Conservation (phyloP, 371 early-diverging fungal genomes). For the Zychaea mexicana region DNA sequence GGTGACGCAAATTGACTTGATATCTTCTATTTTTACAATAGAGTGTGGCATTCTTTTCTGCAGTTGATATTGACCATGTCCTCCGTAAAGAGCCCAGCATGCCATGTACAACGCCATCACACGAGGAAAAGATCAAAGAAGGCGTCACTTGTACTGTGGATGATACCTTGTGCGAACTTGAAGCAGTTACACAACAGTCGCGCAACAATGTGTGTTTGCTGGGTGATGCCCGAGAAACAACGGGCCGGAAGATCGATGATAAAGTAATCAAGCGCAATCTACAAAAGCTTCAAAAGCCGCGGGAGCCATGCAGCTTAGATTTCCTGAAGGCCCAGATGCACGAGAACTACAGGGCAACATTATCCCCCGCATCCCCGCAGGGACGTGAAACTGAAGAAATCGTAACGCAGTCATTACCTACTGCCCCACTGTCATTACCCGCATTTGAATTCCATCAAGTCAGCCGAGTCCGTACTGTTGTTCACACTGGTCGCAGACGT, state of each 20-base stretch:
- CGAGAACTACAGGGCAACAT: conserved; percentile 17
- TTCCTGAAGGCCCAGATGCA: conserved; percentile 47
- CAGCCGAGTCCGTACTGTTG: no score
- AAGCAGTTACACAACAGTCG: conserved; percentile 2
- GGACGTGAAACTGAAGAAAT: neutral
- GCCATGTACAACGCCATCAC: conserved; percentile 80
- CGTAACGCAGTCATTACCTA: neutral
- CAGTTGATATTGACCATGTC: conserved; percentile 92
- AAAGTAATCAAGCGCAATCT: neutral
- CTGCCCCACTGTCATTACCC: neutral
- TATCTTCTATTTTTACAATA: conserved; percentile 20
- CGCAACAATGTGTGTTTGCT: neutral
- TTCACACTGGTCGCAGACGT: no score
- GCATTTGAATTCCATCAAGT: neutral
- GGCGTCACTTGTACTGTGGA: conserved; percentile 62
- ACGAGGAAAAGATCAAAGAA: conserved; percentile 59
- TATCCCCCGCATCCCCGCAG: neutral
- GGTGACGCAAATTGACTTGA: neutral
- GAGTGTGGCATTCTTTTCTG: conserved; percentile 95
- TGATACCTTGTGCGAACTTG: conserved; percentile 43
- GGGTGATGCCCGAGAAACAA: neutral
- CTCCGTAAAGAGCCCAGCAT: conserved; percentile 91
- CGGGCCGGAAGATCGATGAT: neutral
- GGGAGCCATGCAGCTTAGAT: conserved; percentile 13
- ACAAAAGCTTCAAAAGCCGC: conserved; percentile 10